Conservation (phyloP, 768 basidiomycete species). For the Pulveroboletus frians region DNA sequence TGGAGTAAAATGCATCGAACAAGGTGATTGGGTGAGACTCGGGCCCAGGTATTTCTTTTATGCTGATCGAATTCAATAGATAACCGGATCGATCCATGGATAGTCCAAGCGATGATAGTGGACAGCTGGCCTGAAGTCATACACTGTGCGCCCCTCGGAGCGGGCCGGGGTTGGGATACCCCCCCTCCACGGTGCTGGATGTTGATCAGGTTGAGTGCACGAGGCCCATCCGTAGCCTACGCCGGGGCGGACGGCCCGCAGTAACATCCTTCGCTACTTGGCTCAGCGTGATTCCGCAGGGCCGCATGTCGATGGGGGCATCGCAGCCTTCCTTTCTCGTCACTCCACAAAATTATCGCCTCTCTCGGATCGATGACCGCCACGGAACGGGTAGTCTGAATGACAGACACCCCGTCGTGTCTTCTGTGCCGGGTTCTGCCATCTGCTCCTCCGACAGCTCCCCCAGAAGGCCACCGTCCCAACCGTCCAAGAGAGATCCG, state of each 20-base stretch:
- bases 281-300: too few species aligned
- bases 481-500: conserved; percentile 5
- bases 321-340: not conserved
- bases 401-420: not conserved
- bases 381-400: too few species aligned
- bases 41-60: not conserved
- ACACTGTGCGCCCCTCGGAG: conserved; percentile 12
- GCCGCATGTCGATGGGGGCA: not conserved
- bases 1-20: not conserved
- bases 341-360: not conserved
- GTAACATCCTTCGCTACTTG: too few species aligned
- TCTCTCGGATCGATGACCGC: not conserved
- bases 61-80: not conserved
- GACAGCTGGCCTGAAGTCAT: too few species aligned
- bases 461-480: not conserved
- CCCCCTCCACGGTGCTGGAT: too few species aligned
- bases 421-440: not conserved
- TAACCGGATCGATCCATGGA: too few species aligned
- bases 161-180: conserved; percentile 39
- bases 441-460: conserved; percentile 1
- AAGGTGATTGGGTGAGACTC: too few species aligned
- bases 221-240: not conserved
- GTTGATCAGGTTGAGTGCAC: not conserved
- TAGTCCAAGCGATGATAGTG: too few species aligned
- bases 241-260: too few species aligned